A percentile compares a stretch with the other conserved stretches of the same genome.
Conservation (phyloP, 2,329 filamentous ascomycete species). For the Botrytis elliptica region DNA sequence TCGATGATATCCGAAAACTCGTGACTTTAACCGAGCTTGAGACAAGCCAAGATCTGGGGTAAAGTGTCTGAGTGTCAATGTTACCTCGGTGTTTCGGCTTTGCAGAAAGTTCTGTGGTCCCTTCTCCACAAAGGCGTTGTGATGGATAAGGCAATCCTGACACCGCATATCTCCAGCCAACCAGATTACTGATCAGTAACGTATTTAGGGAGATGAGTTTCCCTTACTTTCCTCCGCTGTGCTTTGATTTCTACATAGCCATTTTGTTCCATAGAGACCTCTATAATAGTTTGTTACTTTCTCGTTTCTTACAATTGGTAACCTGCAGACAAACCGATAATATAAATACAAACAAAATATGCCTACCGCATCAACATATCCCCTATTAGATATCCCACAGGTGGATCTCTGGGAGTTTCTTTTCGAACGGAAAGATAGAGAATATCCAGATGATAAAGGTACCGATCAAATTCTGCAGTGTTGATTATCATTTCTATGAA, state of each 20-base stretch:
- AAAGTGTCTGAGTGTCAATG: not conserved
- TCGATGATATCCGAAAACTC: not conserved
- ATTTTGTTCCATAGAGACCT: not conserved
- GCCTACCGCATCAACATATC: conserved; percentile 35
- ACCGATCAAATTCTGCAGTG: conserved; percentile 28
- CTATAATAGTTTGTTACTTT: not conserved
- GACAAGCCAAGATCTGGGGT: conserved; percentile 4
- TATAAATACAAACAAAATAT: conserved; percentile 22
- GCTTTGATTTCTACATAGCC: not conserved
- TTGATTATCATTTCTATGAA: conserved; percentile 45
- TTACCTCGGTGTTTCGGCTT: conserved; percentile 16
- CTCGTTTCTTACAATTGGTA: not conserved
- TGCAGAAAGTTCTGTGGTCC: not conserved
- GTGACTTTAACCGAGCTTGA: not conserved
- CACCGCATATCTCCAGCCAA: not conserved
- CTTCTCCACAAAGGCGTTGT: not conserved
- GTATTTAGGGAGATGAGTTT: not conserved
- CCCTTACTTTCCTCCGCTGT: not conserved
- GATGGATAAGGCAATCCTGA: not conserved
- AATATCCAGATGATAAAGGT: conserved; percentile 74
- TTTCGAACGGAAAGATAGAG: conserved; percentile 65
- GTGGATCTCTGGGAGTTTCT: conserved; percentile 77
- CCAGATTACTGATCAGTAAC: not conserved
- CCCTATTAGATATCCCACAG: conserved; percentile 63
- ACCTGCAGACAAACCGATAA: not conserved